Percentiles rank a stretch among this genome's conserved stretches.
These are phyloP conservation scores for Trichaptum fuscoviolaceum DNA, from an alignment of 768 basidiomycete species.

Conservation along the genomic window DNA sequence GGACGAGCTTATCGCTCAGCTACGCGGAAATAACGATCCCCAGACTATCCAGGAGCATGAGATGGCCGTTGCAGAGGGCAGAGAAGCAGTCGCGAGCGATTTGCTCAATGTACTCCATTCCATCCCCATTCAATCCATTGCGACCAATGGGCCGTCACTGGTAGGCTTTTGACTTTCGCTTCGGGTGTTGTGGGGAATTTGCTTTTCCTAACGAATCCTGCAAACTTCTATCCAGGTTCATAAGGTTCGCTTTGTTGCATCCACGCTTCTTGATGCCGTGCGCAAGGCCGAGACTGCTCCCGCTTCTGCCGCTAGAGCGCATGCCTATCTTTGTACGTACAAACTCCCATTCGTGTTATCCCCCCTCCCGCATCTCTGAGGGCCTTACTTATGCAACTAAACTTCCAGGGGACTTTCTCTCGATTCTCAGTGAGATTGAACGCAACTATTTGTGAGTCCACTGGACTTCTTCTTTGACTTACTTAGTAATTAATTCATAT, in stretches of 20 bases:
- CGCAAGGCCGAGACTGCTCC: slow-evolving; percentile 76
- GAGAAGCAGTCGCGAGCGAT: slow-evolving; percentile 83
- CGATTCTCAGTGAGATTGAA: slow-evolving; percentile 88
- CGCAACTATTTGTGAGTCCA: slow-evolving; percentile 73
- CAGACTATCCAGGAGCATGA: slow-evolving; percentile 35
- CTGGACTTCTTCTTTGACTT: not conserved
- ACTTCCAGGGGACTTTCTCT: slow-evolving; percentile 80
- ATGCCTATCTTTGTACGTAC: slow-evolving; percentile 76
- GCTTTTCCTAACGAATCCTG: not conserved
- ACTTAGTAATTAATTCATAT: slow-evolving; percentile 13
- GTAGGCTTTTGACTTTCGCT: slow-evolving; percentile 28
- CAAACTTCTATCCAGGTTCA: slow-evolving; percentile 51
- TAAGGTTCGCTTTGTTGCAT: slow-evolving; percentile 92
- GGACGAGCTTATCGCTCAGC: slow-evolving; percentile 69
- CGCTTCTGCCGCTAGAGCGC: slow-evolving; percentile 76
- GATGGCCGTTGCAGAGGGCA: slow-evolving; percentile 45
- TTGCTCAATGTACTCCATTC: slow-evolving; percentile 83
- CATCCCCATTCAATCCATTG: slow-evolving; percentile 91
- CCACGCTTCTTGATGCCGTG: slow-evolving; percentile 80
- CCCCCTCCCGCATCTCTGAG: slow-evolving; percentile 4
- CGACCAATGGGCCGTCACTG: slow-evolving; percentile 80
- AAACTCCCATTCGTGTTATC: slow-evolving; percentile 5
- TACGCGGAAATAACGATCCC: slow-evolving; percentile 63
- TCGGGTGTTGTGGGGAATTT: slow-evolving; percentile 4
- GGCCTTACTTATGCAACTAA: slow-evolving; percentile 5